Percentiles rank a stretch among this genome's conserved stretches.
phyloP scores from a whole-genome alignment of 2,329 filamentous ascomycete genomes.

The Alternaria novae-zelandiae region DNA sequence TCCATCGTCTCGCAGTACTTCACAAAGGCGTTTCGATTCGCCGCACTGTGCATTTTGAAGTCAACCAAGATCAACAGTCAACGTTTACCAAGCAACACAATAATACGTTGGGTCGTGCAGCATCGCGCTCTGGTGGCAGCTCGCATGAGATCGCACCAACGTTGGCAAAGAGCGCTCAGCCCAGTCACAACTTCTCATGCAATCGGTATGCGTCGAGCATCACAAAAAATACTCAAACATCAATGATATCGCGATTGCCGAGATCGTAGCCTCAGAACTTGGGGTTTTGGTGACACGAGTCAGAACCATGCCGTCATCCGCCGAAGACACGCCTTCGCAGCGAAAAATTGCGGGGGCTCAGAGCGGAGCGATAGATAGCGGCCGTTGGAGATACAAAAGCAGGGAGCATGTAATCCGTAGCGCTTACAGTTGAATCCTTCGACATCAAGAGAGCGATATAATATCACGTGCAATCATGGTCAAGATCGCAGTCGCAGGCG shows the following conservation, averaged over 20 bases:
- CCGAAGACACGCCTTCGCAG: not conserved
- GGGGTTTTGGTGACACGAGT: not conserved
- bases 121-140: not conserved
- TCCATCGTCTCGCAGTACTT: not conserved
- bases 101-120: not conserved
- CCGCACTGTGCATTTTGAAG: not conserved
- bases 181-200: not conserved
- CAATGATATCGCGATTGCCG: not conserved
- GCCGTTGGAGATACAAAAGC: not conserved
- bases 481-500: constrained; percentile 45
- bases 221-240: not conserved
- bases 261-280: not conserved
- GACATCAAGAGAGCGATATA: not conserved
- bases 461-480: constrained; percentile 30
- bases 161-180: not conserved
- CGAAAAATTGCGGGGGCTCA: not conserved
- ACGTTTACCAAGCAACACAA: not conserved
- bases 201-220: not conserved
- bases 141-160: not conserved
- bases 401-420: not conserved
- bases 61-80: not conserved
- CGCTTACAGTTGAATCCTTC: not conserved
- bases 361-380: not conserved
- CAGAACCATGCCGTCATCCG: not conserved
- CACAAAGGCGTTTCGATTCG: not conserved